phyloP scores from a whole-genome alignment of 306 rosid genomes.

The Cucumis cinereus region DNA sequence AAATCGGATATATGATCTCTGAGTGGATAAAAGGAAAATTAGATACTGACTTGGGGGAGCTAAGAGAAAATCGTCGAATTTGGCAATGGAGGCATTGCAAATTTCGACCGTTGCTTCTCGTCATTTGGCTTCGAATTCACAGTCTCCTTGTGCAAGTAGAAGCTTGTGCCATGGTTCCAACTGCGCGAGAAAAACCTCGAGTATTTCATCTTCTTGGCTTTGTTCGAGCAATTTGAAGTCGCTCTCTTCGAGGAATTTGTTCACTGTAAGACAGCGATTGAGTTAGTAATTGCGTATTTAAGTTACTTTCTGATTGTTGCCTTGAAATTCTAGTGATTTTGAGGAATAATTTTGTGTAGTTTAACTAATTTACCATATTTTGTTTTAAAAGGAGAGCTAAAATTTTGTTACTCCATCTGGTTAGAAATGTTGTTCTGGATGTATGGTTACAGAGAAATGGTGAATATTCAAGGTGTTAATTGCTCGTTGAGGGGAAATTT shows the following conservation, averaged over 20 bases:
- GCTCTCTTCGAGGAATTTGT: slow-evolving; percentile 50
- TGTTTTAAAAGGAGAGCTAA: background rate
- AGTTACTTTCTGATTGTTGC: background rate
- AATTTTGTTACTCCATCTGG: background rate
- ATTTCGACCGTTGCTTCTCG: slow-evolving; percentile 50
- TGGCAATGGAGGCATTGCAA: slow-evolving; percentile 62
- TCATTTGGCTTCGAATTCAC: slow-evolving; percentile 40
- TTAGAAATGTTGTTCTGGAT: background rate
- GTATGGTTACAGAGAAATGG: background rate
- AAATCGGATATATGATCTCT: background rate
- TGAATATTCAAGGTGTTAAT: background rate
- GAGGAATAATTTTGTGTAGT: background rate
- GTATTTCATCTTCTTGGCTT: slow-evolving; percentile 34
- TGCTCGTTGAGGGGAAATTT: background rate
- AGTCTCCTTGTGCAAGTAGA: slow-evolving; percentile 20
- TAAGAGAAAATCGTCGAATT: background rate
- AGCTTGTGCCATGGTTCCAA: slow-evolving; percentile 13
- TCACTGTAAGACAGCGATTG: slow-evolving; percentile 45
- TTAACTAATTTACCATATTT: background rate
- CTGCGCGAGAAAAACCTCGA: slow-evolving; percentile 17
- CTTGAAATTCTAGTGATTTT: background rate
- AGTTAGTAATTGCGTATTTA: background rate
- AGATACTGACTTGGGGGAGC: background rate
- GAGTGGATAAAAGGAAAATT: slow-evolving; percentile 25
- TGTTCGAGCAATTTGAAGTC: slow-evolving; percentile 21